These are phyloP conservation scores for Citrus sp. DNA, from an alignment of 345 rosid species.

Conservation along the genomic window DNA sequence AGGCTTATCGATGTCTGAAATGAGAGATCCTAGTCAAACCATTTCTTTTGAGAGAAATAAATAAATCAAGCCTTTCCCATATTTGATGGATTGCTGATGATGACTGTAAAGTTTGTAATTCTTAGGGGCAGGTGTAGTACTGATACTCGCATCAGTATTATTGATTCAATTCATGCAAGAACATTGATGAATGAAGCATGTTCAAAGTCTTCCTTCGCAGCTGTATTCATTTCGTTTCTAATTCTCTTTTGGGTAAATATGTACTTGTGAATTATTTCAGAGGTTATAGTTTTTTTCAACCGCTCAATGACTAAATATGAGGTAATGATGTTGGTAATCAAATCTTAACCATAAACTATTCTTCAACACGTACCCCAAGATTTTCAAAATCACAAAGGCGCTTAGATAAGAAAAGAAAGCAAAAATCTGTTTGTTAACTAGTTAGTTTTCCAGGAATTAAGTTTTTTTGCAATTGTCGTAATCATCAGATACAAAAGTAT, in stretches of 20 bases:
- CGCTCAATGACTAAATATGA: too few species aligned
- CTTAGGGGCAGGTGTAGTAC: background rate
- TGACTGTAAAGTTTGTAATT: background rate
- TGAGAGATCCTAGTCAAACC: background rate
- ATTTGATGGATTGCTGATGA: background rate
- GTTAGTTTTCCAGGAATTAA: too few species aligned
- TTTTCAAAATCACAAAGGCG: too few species aligned
- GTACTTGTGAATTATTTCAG: background rate
- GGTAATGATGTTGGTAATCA: too few species aligned
- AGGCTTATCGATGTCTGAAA: constrained; percentile 29
- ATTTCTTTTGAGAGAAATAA: background rate
- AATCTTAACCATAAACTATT: too few species aligned
- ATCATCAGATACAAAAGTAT: background rate
- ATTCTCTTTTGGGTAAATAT: background rate
- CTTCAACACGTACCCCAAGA: too few species aligned
- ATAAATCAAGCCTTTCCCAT: background rate
- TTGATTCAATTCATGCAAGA: background rate
- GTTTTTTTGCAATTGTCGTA: background rate
- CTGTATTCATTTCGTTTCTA: background rate
- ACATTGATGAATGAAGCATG: background rate
- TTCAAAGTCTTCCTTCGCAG: background rate
- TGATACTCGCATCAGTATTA: background rate
- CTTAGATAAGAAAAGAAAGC: too few species aligned
- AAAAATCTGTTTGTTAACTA: too few species aligned
- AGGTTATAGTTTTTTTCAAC: too few species aligned